A percentile compares a stretch with the other conserved stretches of the same genome.
Evolutionary conservation across 768 basidiomycete species (phyloP).

Genomic region (Suillus clintonianus): DNA sequence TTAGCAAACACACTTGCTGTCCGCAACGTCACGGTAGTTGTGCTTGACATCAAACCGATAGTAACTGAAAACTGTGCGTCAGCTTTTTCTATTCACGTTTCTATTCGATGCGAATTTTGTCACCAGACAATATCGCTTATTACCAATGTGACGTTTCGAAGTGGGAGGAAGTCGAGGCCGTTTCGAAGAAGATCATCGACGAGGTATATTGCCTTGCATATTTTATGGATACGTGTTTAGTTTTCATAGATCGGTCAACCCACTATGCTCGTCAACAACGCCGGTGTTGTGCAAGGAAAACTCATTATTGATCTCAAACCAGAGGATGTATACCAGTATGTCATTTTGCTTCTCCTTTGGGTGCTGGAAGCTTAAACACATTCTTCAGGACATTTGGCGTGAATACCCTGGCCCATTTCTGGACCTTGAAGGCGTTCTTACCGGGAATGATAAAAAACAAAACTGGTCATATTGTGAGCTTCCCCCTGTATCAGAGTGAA

Average conservation of each 20-base stretch:
- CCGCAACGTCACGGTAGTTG: conserved; percentile 79
- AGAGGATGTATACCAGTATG: conserved; percentile 79
- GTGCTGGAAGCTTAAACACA: neutral
- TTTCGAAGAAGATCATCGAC: conserved; percentile 70
- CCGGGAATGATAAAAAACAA: conserved; percentile 81
- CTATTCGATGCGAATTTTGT: neutral
- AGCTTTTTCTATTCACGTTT: neutral
- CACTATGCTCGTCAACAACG: conserved; percentile 92
- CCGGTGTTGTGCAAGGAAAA: conserved; percentile 92
- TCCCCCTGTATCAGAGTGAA: neutral
- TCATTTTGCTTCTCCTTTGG: neutral
- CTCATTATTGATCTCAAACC: conserved; percentile 75
- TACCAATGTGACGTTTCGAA: conserved; percentile 93
- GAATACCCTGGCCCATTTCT: conserved; percentile 89
- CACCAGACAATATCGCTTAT: conserved; percentile 74
- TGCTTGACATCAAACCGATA: conserved; percentile 82
- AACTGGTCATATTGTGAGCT: conserved; percentile 79
- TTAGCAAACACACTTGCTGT: conserved; percentile 86
- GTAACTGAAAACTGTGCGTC: conserved; percentile 72
- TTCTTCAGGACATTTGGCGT: conserved; percentile 78
- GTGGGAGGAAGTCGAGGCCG: conserved; percentile 78
- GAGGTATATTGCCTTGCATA: conserved; percentile 53
- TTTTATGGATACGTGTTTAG: neutral
- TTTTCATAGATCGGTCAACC: conserved; percentile 73
- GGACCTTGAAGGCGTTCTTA: conserved; percentile 90